Base-by-base conservation (phyloP, 306 rosid species). In the Hippophae gyantsensis region DNA sequence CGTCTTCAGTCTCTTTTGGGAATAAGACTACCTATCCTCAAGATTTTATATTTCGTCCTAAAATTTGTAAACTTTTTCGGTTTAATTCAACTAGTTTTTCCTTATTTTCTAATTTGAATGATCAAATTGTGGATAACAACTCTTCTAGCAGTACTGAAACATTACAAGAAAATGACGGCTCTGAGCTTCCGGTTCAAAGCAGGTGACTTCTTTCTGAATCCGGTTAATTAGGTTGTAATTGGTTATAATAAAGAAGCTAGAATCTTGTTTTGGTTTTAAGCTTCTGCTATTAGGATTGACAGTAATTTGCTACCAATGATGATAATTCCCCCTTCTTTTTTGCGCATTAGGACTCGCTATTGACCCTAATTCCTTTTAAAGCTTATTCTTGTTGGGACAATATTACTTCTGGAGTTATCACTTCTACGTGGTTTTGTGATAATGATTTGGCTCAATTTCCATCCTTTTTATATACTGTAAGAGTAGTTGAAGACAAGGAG, bases 111-210 rank as follows among this genome's bases (percentile, higher is more conserved):
- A 47, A 71, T 13, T 54, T 69, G 57, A 62, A 46, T 68, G 61
- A 67, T 55, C 83, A 59, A 58, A 46, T 74, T 42, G 75, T 45
- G 11, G 71, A 69, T 5, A 48, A 42, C 32, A 50, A 60, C 64
- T 51, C 57, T 66, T 62, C 68, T 62, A 50, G 12, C 68, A 52
- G 9, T 43, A 58, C 54, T n/a, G 56, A 46, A 42, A 47, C 53
- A 48, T 59, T 63, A 40, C 56, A 68, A 42, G 60, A 42, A 68
- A 54, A 44, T 42, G 60, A 43, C 40, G 43, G 14, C 59, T 55
- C 78, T 40, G 67, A 79, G 42, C 62, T 67, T 64, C 70, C 76
- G 60, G 81, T 84, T 82, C 86, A 75, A 62, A 78, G 77, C 67
- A 42, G 89, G 97, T 84, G 78, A 42, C 47, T 54, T 6, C 6